phyloP scores from a whole-genome alignment of 108 stramenopile genomes.

The Cyclostephanos invisitatus region DNA sequence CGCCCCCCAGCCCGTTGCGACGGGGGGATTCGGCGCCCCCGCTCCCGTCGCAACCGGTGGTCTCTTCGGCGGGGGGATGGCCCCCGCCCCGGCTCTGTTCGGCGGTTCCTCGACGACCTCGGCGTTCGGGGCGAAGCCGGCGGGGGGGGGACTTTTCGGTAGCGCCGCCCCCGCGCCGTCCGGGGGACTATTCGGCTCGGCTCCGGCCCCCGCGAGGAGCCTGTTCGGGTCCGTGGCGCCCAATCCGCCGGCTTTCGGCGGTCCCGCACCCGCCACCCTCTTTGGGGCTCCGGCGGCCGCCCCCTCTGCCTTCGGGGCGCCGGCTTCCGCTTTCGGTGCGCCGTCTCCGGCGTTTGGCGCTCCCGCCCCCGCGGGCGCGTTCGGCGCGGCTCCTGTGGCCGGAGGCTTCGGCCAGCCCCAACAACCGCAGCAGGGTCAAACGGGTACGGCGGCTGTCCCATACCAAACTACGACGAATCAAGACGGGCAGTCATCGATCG shows the following conservation, averaged over 20 bases:
- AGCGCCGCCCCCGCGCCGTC: constrained; percentile 46
- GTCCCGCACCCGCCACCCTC: constrained; percentile 23
- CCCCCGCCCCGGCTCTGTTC: constrained; percentile 42
- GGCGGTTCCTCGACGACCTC: constrained; percentile 40
- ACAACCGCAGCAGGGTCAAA: constrained; percentile 1
- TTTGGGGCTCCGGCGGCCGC: constrained; percentile 38
- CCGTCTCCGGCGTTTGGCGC: not conserved
- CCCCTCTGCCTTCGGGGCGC: constrained; percentile 18
- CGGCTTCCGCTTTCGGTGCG: constrained; percentile 2
- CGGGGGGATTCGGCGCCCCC: constrained; percentile 35
- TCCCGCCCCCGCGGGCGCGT: constrained; percentile 12
- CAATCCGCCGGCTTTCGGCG: constrained; percentile 17
- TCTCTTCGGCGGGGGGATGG: constrained; percentile 1
- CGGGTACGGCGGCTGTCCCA: constrained; percentile 59
- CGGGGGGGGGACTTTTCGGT: constrained; percentile 35
- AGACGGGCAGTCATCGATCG: constrained; percentile 72
- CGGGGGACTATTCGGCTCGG: constrained; percentile 62
- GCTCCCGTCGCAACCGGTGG: constrained; percentile 43
- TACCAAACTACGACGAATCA: constrained; percentile 56
- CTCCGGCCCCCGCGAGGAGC: constrained; percentile 54
- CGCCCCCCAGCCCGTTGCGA: constrained; percentile 7
- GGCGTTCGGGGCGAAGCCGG: constrained; percentile 43
- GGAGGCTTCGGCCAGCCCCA: not conserved
- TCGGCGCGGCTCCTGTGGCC: constrained; percentile 10
- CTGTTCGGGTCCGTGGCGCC: constrained; percentile 54